A percentile compares a stretch with the other conserved stretches of the same genome.
Evolutionary conservation across 495 filamentous ascomycete species (phyloP).

Genomic region (Penicillium fimorum): DNA sequence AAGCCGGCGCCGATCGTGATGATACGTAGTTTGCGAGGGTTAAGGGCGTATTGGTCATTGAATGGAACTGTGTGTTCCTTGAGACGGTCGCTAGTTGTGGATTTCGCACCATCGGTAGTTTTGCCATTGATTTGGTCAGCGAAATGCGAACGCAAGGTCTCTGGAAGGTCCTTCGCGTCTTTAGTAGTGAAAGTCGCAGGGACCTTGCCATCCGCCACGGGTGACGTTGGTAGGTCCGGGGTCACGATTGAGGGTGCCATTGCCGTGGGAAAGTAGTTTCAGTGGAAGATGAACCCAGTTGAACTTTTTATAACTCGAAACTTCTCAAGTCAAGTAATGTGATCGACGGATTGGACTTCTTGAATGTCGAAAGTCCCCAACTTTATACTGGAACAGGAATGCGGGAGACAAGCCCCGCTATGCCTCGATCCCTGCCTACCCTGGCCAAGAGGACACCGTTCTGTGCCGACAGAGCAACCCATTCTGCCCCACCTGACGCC

Average conservation of each 20-base stretch:
- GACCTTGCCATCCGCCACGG: background rate
- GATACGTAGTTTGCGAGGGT: slow-evolving; percentile 25
- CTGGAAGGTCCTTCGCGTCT: background rate
- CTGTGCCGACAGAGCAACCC: background rate
- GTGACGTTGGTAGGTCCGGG: background rate
- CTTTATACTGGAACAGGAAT: background rate
- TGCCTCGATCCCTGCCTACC: too few species aligned
- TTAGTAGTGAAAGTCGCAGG: background rate
- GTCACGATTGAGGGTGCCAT: slow-evolving; percentile 2
- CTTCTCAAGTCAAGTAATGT: background rate
- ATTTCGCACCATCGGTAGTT: background rate
- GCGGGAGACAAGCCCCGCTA: background rate
- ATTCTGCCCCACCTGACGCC: background rate
- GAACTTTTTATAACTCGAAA: background rate
- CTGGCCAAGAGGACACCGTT: background rate
- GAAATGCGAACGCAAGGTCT: background rate
- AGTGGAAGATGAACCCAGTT: background rate
- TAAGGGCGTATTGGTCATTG: slow-evolving; percentile 21
- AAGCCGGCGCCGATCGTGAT: slow-evolving; percentile 55
- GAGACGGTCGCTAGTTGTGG: background rate
- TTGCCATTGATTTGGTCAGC: background rate
- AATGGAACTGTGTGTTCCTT: slow-evolving; percentile 15
- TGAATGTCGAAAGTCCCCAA: background rate
- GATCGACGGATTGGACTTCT: background rate
- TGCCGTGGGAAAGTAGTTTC: background rate